Conservation (phyloP, 2,329 filamentous ascomycete species). For the Cytospora piceicola region DNA sequence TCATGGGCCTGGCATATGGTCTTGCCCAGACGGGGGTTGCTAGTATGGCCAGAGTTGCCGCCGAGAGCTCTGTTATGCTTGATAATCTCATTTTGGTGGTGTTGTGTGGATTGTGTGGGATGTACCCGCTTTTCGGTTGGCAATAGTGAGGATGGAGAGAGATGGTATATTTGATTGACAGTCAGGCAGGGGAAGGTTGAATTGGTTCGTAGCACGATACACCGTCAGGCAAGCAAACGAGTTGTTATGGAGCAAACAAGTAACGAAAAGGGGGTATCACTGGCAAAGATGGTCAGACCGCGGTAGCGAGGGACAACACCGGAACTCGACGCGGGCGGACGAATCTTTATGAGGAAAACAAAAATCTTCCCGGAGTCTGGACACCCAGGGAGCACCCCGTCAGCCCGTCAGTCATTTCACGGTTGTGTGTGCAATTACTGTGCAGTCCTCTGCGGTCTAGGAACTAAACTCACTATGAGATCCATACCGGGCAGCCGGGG, state of each 20-base stretch:
- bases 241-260: constrained; percentile 10
- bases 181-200: neutral
- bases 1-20: neutral
- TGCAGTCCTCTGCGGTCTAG: neutral
- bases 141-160: neutral
- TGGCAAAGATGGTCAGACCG: constrained; percentile 1
- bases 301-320: neutral
- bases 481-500: too few species aligned
- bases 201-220: constrained; percentile 2
- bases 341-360: constrained; percentile 6
- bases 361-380: constrained; percentile 1
- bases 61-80: constrained; percentile 9
- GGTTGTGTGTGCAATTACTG: neutral
- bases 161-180: neutral
- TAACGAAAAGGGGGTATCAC: constrained; percentile 16
- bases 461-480: neutral
- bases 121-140: too few species aligned
- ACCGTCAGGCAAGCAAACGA: constrained; percentile 1
- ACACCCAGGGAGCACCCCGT: too few species aligned
- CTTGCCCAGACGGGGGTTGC: neutral
- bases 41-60: neutral
- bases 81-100: constrained; percentile 4
- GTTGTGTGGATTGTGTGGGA: neutral
- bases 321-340: neutral
- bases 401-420: constrained; percentile 9